Conservation (phyloP, 768 basidiomycete species). For the Suillus brevipes region DNA sequence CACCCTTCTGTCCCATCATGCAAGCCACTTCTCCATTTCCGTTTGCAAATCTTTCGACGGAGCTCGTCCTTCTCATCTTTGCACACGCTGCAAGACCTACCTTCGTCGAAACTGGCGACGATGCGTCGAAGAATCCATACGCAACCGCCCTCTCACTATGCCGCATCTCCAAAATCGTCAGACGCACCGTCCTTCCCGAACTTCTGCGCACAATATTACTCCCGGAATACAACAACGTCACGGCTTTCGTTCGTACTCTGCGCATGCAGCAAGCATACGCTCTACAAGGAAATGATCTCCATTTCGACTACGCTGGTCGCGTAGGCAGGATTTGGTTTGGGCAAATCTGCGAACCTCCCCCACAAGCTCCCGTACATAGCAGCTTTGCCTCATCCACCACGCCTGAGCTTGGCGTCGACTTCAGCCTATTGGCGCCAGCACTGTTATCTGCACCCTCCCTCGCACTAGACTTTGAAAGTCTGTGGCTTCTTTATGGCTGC, state of each 20-base stretch:
- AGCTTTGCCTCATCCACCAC: conserved; percentile 11
- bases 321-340: conserved; percentile 39
- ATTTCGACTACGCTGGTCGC: conserved; percentile 31
- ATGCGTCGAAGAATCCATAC: conserved; percentile 11
- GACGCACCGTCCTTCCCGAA: conserved; percentile 37
- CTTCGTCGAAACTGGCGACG: conserved; percentile 8
- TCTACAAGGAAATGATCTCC: conserved; percentile 23
- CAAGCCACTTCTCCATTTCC: conserved; percentile 9
- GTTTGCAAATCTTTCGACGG: conserved; percentile 33
- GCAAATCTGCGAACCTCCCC: conserved; percentile 29
- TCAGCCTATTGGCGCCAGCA: conserved; percentile 14
- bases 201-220: conserved; percentile 42
- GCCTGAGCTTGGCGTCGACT: conserved; percentile 21
- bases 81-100: conserved; percentile 32
- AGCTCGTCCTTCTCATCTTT: conserved; percentile 38
- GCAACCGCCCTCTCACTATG: conserved; percentile 33
- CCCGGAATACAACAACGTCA: background rate
- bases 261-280: conserved; percentile 25
- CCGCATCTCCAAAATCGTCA: conserved; percentile 35
- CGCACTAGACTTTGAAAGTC: conserved; percentile 33
- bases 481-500: conserved; percentile 38
- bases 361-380: background rate
- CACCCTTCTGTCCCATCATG: background rate
- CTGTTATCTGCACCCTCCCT: conserved; percentile 18
- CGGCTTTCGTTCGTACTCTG: conserved; percentile 34